Percentiles rank a stretch among this genome's conserved stretches.
Conservation (phyloP, 495 filamentous ascomycete genomes). For the Aspergillus ostianus region DNA sequence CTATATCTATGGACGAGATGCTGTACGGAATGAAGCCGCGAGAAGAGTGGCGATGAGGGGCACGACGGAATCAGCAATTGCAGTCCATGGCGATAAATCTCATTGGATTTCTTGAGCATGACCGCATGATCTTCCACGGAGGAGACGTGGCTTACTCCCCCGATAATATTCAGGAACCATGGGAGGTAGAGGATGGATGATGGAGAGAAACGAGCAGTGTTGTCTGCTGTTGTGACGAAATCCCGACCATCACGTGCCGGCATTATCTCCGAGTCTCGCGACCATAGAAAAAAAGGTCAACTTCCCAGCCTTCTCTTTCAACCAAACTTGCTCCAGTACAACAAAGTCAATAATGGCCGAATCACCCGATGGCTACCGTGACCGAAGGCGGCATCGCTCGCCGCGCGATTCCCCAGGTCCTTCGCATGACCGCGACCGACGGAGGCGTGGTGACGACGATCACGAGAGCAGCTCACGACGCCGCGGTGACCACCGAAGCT, state of each 20-base stretch:
- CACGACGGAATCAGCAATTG: constrained; percentile 29
- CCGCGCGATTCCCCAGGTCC: constrained; percentile 16
- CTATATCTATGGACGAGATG: constrained; percentile 8
- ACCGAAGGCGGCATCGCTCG: constrained; percentile 23
- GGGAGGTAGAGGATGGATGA: constrained; percentile 1
- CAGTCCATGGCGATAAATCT: constrained; percentile 26
- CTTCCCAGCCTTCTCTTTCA: background rate
- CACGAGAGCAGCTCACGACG: constrained; percentile 29
- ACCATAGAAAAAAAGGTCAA: background rate
- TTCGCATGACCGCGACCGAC: constrained; percentile 18
- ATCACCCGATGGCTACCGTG: constrained; percentile 19
- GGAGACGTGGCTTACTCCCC: constrained; percentile 13
- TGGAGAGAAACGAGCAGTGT: background rate
- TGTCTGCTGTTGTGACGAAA: background rate
- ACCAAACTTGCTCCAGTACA: background rate
- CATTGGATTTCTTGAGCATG: constrained; percentile 38
- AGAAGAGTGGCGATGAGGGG: constrained; percentile 19
- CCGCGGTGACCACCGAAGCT: constrained; percentile 31
- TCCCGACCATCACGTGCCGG: constrained; percentile 30
- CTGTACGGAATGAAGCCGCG: background rate
- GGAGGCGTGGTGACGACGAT: constrained; percentile 24
- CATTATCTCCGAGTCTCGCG: constrained; percentile 5
- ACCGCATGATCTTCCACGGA: constrained; percentile 36
- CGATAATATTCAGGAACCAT: background rate
- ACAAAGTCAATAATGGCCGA: constrained; percentile 23